Base-by-base conservation (phyloP, 192 early-diverging fungal species). In the Coemansia sp. region DNA sequence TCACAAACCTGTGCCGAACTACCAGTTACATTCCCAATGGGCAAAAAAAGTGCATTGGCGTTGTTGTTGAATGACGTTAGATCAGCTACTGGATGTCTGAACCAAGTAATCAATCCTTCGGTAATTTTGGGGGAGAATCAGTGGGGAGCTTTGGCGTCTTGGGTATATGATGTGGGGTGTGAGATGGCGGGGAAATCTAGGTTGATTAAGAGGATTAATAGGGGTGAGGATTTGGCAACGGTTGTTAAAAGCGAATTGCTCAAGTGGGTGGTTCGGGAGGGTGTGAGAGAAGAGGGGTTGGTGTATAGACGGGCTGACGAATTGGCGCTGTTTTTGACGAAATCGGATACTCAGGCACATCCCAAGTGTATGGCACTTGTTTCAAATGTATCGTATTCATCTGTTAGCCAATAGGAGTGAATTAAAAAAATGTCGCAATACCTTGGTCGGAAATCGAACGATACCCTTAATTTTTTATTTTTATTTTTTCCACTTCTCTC, bases 61-160 rank as follows among this genome's bases (percentile, higher is more conserved):
- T 40, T 73, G 38, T 55, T 73, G 66, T 49, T 52, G 20, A 25
- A 50, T 1, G 72, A 73, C n/a, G 8, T 73, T 7, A n/a, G 56
- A 0, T 31, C 14, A 4, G 32, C 40, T 3, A 75, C 72, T 2
- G 6, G 8, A 0, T 75, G 67, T 6, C 61, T 83, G 52, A 51
- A 38, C 0, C 14, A 30, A 0, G 48, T 59, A 20, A 10, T 80
- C 2, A 17, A 14, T 7, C 45, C 4, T 16, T 12, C 1, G 0
- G 17, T 59, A 0, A 7, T 0, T 22, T 29, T 71, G 42, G 67
- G 61, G 29, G 66, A 50, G 0, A 76, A 72, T 51, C 77, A 75
- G 72, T 77, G 73, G 66, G 69, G 64, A 20, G 66, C 80, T 3
- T 22, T 83, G 60, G 56, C 57, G 0, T 77, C 75, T 12, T 83